These are phyloP conservation scores for Tuctoria greenei DNA, from an alignment of 176 grass and related monocot genomes.

Conservation along the genomic window DNA sequence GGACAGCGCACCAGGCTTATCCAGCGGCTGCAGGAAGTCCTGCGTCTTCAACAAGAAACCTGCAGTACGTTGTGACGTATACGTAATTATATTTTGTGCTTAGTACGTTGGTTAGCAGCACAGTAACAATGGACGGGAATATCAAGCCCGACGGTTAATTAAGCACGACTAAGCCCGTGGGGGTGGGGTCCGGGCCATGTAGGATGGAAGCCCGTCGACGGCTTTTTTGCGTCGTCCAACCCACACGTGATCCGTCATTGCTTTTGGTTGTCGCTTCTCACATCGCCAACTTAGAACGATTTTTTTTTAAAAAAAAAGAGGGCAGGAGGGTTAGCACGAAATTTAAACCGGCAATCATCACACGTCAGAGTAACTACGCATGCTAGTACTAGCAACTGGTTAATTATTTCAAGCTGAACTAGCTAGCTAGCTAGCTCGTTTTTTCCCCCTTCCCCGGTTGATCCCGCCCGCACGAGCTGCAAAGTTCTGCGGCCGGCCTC, in stretches of 20 bases:
- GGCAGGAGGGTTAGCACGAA: too few relatives aligned
- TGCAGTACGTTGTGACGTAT: background rate
- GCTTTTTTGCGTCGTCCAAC: slow-evolving; percentile 37
- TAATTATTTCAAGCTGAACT: too few relatives aligned
- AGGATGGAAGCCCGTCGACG: slow-evolving; percentile 48
- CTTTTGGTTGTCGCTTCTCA: slow-evolving; percentile 41
- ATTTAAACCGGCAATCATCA: too few relatives aligned
- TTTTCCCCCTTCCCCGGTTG: too few relatives aligned
- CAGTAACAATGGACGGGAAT: background rate
- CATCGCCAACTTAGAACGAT: slow-evolving; percentile 11
- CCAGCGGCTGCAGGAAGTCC: slow-evolving; percentile 73
- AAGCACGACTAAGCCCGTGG: slow-evolving; percentile 19
- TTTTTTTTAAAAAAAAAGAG: too few relatives aligned
- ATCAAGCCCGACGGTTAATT: background rate
- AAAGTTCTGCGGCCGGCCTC: background rate
- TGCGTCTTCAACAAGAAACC: slow-evolving; percentile 72
- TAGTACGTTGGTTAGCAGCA: background rate
- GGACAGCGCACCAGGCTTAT: slow-evolving; percentile 9
- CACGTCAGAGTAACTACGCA: background rate
- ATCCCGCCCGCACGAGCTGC: too few relatives aligned
- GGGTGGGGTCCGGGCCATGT: slow-evolving; percentile 29
- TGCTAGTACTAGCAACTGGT: too few relatives aligned
- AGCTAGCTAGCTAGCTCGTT: too few relatives aligned
- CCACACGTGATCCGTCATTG: slow-evolving; percentile 52
- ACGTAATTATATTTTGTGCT: too few relatives aligned